A percentile compares a stretch with the other conserved stretches of the same genome.
phyloP scores from a whole-genome alignment of 805 yeast species.

The Yamadazyma scolyti region DNA sequence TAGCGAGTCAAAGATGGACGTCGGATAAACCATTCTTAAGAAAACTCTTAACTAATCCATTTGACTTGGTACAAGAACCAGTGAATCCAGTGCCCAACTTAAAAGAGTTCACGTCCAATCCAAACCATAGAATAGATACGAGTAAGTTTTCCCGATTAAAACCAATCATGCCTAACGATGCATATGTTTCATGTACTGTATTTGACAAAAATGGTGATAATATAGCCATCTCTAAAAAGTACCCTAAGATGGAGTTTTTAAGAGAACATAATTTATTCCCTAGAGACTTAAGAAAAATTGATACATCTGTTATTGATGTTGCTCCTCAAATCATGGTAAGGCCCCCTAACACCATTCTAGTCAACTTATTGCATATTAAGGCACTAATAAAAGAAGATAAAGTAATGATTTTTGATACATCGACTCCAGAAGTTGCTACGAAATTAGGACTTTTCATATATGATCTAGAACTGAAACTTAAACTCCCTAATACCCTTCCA shows the following conservation, averaged over 20 bases:
- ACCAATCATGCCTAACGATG: constrained; percentile 46
- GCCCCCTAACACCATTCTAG: constrained; percentile 64
- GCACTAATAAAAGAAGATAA: constrained; percentile 80
- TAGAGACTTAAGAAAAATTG: constrained; percentile 82
- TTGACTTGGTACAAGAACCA: constrained; percentile 8
- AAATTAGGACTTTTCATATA: constrained; percentile 76
- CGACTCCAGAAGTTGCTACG: constrained; percentile 61
- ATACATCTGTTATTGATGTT: constrained; percentile 68
- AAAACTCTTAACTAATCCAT: constrained; percentile 4
- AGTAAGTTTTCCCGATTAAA: constrained; percentile 19
- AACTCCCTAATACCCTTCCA: constrained; percentile 22
- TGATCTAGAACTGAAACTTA: constrained; percentile 74
- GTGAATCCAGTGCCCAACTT: constrained; percentile 9
- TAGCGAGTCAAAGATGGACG: too few species aligned
- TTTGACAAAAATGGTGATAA: constrained; percentile 70
- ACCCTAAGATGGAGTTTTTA: constrained; percentile 70
- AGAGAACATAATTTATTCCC: constrained; percentile 73
- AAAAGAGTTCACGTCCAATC: constrained; percentile 14
- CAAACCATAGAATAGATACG: constrained; percentile 8
- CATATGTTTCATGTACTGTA: constrained; percentile 73
- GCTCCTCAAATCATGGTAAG: constrained; percentile 88
- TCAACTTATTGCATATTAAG: constrained; percentile 82
- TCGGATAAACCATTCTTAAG: too few species aligned
- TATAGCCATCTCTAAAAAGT: constrained; percentile 63
- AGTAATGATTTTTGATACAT: constrained; percentile 81